Conservation (phyloP, 78 protist species). For the Cyanophora paradoxa region DNA sequence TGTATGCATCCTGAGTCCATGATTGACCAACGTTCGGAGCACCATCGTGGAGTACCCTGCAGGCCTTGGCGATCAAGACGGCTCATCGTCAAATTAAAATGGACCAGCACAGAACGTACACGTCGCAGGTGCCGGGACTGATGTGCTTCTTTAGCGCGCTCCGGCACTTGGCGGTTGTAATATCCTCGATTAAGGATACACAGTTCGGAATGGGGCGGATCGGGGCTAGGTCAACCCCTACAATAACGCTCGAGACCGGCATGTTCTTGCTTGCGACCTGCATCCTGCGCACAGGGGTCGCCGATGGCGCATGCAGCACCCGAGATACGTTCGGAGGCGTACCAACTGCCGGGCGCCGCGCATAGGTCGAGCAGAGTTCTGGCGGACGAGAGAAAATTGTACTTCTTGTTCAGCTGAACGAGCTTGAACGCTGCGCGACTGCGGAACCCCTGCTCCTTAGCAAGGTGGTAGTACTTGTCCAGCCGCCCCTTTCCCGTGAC, state of each 20-base stretch:
- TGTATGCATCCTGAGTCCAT: conserved; percentile 94
- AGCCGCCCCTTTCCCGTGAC: conserved; percentile 76
- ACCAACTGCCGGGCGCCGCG: conserved; percentile 99
- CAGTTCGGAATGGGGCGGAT: conserved; percentile 83
- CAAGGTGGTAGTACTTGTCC: conserved; percentile 90
- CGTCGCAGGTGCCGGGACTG: conserved; percentile 65
- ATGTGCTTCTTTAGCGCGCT: conserved; percentile 46
- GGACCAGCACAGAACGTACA: background rate
- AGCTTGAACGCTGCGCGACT: conserved; percentile 99
- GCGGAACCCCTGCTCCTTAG: conserved; percentile 96
- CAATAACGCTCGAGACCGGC: conserved; percentile 75
- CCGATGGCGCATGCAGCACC: background rate
- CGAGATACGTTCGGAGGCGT: background rate
- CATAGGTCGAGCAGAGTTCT: conserved; percentile 92
- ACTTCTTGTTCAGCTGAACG: conserved; percentile 93
- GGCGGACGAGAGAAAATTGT: conserved; percentile 72
- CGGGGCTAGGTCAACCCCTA: conserved; percentile 96
- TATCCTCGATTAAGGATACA: conserved; percentile 71
- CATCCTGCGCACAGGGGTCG: conserved; percentile 53
- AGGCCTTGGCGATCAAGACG: background rate
- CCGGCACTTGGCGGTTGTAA: conserved; percentile 91
- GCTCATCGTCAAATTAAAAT: background rate
- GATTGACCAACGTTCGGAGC: conserved; percentile 98
- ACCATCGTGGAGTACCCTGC: conserved; percentile 97
- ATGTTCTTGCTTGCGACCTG: conserved; percentile 89